Conservation (phyloP, 768 basidiomycete species). For the Gloeopeniophorella convolvens region DNA sequence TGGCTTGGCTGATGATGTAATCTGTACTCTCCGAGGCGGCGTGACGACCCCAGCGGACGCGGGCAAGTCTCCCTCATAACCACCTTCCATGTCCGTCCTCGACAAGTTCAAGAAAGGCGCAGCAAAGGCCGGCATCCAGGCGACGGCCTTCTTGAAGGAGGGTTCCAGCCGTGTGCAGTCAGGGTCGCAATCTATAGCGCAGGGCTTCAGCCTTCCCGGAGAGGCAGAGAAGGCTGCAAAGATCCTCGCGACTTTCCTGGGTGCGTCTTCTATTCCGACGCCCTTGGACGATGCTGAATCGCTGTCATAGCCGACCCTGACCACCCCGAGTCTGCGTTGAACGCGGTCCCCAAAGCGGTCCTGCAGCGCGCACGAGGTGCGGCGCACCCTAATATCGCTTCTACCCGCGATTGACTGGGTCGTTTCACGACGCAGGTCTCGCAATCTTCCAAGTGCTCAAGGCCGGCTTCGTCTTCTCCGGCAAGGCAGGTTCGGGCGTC, state of each 20-base stretch:
- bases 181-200: conserved; percentile 72
- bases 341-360: conserved; percentile 89
- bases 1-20: too few species aligned
- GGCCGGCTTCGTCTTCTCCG: conserved; percentile 92
- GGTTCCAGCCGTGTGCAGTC: conserved; percentile 63
- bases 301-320: conserved; percentile 68
- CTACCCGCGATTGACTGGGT: neutral
- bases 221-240: conserved; percentile 93
- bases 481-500: conserved; percentile 88
- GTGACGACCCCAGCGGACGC: too few species aligned
- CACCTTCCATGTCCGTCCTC: conserved; percentile 46
- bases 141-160: conserved; percentile 65
- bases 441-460: conserved; percentile 93
- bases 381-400: conserved; percentile 10
- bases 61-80: too few species aligned
- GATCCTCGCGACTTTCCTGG: conserved; percentile 87
- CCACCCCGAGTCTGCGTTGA: conserved; percentile 84
- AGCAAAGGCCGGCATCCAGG: conserved; percentile 75
- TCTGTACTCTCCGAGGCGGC: too few species aligned
- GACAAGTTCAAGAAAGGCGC: conserved; percentile 79
- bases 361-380: conserved; percentile 82
- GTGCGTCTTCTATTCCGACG: conserved; percentile 34
- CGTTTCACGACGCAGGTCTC: conserved; percentile 52
- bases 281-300: neutral
- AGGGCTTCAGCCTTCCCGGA: conserved; percentile 83